Evolutionary conservation across 2,329 filamentous ascomycete species (phyloP).

Genomic region (Arthroderma uncinatum): DNA sequence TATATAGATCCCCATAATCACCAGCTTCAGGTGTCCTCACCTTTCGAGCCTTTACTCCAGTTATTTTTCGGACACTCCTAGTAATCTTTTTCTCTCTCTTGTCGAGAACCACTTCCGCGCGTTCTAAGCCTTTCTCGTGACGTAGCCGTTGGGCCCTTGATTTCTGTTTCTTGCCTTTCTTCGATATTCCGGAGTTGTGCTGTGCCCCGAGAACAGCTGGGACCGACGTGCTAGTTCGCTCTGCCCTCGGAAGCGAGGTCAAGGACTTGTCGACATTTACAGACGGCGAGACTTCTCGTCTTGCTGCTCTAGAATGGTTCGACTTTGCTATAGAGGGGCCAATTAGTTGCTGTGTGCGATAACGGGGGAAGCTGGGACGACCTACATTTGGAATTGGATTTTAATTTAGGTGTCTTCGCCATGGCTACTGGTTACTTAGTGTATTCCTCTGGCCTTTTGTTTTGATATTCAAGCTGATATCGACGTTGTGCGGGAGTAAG

Average conservation of each 20-base stretch:
- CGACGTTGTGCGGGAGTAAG: too few relatives aligned
- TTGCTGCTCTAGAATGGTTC: slow-evolving; percentile 47
- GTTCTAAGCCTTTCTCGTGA: slow-evolving; percentile 45
- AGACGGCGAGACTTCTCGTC: slow-evolving; percentile 46
- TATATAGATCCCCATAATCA: not conserved
- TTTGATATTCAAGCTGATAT: too few relatives aligned
- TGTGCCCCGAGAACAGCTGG: slow-evolving; percentile 41
- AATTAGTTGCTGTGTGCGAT: slow-evolving; percentile 1
- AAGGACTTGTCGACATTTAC: slow-evolving; percentile 43
- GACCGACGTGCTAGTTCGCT: slow-evolving; percentile 29
- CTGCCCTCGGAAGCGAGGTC: slow-evolving; percentile 32
- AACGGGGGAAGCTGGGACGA: not conserved
- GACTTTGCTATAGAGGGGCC: slow-evolving; percentile 37
- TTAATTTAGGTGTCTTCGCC: slow-evolving; percentile 28
- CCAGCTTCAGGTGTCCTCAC: slow-evolving; percentile 16
- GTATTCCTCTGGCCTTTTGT: slow-evolving; percentile 11
- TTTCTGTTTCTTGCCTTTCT: slow-evolving; percentile 38
- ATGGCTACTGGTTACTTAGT: slow-evolving; percentile 21
- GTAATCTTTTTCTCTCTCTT: slow-evolving; percentile 46
- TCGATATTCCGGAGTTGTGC: slow-evolving; percentile 41
- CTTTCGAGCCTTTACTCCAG: slow-evolving; percentile 39
- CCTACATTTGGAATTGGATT: slow-evolving; percentile 23
- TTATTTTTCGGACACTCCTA: slow-evolving; percentile 41
- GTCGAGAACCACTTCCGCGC: slow-evolving; percentile 44
- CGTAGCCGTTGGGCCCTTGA: slow-evolving; percentile 44